These are phyloP conservation scores for Triticum aestivum DNA, from an alignment of 176 grass and related monocot genomes.

Conservation along the genomic window DNA sequence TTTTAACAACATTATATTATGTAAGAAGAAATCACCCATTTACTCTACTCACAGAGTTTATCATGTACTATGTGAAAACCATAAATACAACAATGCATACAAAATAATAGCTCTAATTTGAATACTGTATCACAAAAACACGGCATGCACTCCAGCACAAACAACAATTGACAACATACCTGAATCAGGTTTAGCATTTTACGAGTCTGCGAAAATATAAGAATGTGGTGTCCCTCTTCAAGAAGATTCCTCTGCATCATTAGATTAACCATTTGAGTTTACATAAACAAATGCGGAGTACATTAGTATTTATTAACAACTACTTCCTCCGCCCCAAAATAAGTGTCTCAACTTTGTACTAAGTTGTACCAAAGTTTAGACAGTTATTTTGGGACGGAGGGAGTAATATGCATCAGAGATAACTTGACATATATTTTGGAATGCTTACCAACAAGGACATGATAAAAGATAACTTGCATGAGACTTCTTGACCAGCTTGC, in stretches of 20 bases:
- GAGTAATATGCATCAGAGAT: neutral
- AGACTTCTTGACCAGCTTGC: slow-evolving; percentile 64
- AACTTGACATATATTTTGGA: neutral
- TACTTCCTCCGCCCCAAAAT: too few relatives aligned
- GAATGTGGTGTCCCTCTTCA: slow-evolving; percentile 68
- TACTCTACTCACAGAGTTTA: neutral
- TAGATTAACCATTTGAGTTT: slow-evolving; percentile 28
- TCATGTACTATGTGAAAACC: neutral
- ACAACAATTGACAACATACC: slow-evolving; percentile 40
- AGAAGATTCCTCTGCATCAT: slow-evolving; percentile 68
- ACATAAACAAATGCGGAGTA: neutral
- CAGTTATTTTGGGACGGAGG: too few relatives aligned
- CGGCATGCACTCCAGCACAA: neutral
- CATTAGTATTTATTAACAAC: neutral
- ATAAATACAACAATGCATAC: neutral
- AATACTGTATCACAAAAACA: neutral
- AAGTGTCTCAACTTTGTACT: too few relatives aligned
- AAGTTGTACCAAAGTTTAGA: too few relatives aligned
- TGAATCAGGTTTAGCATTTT: slow-evolving; percentile 96
- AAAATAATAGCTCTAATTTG: neutral
- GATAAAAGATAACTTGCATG: slow-evolving; percentile 94
- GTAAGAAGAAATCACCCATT: neutral
- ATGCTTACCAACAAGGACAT: slow-evolving; percentile 73
- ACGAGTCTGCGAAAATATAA: slow-evolving; percentile 81
- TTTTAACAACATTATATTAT: slow-evolving; percentile 14